phyloP scores from a whole-genome alignment of 805 yeast genomes.

The Monosporozyma solicola region DNA sequence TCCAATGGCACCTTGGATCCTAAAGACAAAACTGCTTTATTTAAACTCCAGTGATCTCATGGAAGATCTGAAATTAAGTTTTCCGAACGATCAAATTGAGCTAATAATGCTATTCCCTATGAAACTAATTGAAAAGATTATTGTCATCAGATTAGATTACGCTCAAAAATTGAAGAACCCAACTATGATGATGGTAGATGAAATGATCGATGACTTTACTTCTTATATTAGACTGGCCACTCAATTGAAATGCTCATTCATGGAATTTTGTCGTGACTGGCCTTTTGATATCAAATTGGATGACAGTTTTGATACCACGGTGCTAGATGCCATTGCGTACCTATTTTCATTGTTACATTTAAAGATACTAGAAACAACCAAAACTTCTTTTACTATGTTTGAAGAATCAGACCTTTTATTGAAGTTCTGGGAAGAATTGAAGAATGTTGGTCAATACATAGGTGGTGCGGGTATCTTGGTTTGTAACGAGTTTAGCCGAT shows the following conservation, averaged over 20 bases:
- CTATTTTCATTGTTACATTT: slow-evolving; percentile 62
- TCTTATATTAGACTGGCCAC: slow-evolving; percentile 68
- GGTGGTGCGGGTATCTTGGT: slow-evolving; percentile 76
- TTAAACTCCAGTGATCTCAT: slow-evolving; percentile 52
- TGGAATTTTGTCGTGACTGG: slow-evolving; percentile 59
- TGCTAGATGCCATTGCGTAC: slow-evolving; percentile 65
- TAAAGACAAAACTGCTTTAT: slow-evolving; percentile 68
- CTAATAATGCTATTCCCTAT: slow-evolving; percentile 69
- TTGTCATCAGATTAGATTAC: slow-evolving; percentile 61
- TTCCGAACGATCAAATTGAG: slow-evolving; percentile 56
- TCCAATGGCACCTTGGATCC: slow-evolving; percentile 71
- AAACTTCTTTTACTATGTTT: slow-evolving; percentile 66
- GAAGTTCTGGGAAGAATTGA: slow-evolving; percentile 69
- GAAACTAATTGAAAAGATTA: slow-evolving; percentile 68
- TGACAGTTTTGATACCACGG: slow-evolving; percentile 52
- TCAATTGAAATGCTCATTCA: slow-evolving; percentile 58
- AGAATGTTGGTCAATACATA: slow-evolving; percentile 65
- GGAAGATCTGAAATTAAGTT: slow-evolving; percentile 62
- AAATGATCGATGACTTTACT: slow-evolving; percentile 78
- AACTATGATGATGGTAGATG: slow-evolving; percentile 93
- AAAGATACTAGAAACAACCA: slow-evolving; percentile 71
- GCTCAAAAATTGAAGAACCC: slow-evolving; percentile 76
- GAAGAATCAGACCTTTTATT: slow-evolving; percentile 89
- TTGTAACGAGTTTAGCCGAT: slow-evolving; percentile 61
- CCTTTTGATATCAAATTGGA: slow-evolving; percentile 56